A percentile compares a stretch with the other conserved stretches of the same genome.
Evolutionary conservation across 139 green algal genomes (phyloP).

Genomic region (Tetraselmis chui): DNA sequence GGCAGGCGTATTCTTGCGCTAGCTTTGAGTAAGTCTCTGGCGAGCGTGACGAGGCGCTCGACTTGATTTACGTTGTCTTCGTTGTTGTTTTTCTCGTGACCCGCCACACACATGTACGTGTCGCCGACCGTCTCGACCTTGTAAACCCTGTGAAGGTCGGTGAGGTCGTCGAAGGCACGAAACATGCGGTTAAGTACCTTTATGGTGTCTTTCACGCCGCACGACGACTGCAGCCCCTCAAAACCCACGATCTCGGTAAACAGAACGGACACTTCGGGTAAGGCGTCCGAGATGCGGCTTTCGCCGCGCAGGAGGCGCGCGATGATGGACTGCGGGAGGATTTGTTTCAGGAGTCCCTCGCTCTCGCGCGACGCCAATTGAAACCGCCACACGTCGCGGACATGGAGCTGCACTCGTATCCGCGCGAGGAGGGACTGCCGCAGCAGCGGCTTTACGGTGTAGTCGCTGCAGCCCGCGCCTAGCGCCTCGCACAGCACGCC

Average conservation of each 20-base stretch:
- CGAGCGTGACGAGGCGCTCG: not conserved
- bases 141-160: slow-evolving; percentile 2
- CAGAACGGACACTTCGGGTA: not conserved
- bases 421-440: not conserved
- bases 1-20: not conserved
- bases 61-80: not conserved
- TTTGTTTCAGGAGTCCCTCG: not conserved
- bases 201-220: not conserved
- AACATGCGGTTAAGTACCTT: slow-evolving; percentile 1
- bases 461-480: not conserved
- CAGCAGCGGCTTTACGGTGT: not conserved
- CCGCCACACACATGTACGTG: slow-evolving; percentile 6
- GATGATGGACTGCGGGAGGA: not conserved
- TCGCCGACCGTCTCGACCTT: slow-evolving; percentile 13
- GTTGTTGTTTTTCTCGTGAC: not conserved
- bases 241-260: not conserved
- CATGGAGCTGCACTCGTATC: not conserved
- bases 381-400: not conserved
- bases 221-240: not conserved
- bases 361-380: not conserved
- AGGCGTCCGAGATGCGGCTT: not conserved
- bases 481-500: not conserved
- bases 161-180: slow-evolving; percentile 2
- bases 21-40: not conserved
- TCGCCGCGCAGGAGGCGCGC: not conserved